A percentile compares a stretch with the other conserved stretches of the same genome.
phyloP scores from a whole-genome alignment of 768 basidiomycete genomes.

The Suillus brevipes region DNA sequence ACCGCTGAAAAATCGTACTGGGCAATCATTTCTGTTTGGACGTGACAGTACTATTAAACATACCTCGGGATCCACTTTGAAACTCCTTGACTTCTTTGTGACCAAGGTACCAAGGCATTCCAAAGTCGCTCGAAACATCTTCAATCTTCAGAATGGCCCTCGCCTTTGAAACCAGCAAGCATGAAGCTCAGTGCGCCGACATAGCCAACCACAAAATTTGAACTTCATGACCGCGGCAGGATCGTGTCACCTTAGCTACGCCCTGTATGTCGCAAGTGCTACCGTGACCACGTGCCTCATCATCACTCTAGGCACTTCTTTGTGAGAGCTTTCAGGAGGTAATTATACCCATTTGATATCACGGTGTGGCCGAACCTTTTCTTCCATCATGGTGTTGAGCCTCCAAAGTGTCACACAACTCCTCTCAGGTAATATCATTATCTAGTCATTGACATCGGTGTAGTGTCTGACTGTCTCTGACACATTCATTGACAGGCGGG shows the following conservation, averaged over 20 bases:
- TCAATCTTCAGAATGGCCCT: constrained; percentile 10
- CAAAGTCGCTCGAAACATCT: constrained; percentile 8
- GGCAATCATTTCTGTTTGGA: neutral
- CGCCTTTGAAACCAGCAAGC: constrained; percentile 15
- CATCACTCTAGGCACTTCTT: neutral
- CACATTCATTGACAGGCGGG: constrained; percentile 16
- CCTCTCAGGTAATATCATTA: neutral
- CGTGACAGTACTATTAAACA: neutral
- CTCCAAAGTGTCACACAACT: neutral
- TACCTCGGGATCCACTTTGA: neutral
- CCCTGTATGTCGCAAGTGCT: neutral
- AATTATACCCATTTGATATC: neutral
- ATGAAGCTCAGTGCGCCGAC: neutral
- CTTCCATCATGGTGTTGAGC: neutral
- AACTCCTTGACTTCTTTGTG: neutral
- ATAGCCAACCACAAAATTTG: neutral
- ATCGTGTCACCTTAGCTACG: no score
- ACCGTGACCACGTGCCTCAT: neutral
- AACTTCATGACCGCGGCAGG: neutral
- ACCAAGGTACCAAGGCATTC: neutral
- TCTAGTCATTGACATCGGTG: neutral
- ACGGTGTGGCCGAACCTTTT: neutral
- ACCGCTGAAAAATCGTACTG: neutral
- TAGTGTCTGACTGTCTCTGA: neutral
- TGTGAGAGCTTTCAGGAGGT: neutral